Evolutionary conservation across 2,329 filamentous ascomycete genomes (phyloP).

Genomic region (Mycosphaerella sp.): DNA sequence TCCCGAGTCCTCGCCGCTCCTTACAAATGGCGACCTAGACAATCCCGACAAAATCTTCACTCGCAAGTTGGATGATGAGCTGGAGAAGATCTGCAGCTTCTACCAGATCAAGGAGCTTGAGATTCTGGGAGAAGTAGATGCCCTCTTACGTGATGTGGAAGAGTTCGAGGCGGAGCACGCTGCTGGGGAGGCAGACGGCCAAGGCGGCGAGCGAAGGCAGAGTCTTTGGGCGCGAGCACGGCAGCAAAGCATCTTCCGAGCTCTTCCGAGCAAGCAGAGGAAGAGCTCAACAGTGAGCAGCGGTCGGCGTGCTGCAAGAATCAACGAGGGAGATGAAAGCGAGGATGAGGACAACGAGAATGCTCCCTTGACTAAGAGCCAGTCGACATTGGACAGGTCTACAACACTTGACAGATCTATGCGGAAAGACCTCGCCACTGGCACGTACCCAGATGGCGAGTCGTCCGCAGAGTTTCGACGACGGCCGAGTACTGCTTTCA

Average conservation of each 20-base stretch:
- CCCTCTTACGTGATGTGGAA: slow-evolving; percentile 68
- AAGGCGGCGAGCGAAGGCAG: slow-evolving; percentile 28
- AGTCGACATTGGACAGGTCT: slow-evolving; percentile 22
- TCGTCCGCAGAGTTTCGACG: slow-evolving; percentile 46
- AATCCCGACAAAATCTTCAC: slow-evolving; percentile 79
- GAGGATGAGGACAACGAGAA: slow-evolving; percentile 55
- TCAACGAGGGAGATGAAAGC: slow-evolving; percentile 46
- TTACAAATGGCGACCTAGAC: slow-evolving; percentile 48
- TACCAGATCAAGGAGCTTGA: slow-evolving; percentile 85
- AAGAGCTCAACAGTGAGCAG: slow-evolving; percentile 37
- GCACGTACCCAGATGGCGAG: slow-evolving; percentile 18
- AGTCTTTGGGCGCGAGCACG: slow-evolving; percentile 31
- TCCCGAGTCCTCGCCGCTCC: slow-evolving; percentile 77
- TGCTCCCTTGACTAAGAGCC: slow-evolving; percentile 38
- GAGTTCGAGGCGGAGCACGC: slow-evolving; percentile 55
- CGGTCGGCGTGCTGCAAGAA: slow-evolving; percentile 43
- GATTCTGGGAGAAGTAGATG: slow-evolving; percentile 71
- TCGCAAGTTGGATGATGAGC: slow-evolving; percentile 74
- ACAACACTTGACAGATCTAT: slow-evolving; percentile 11
- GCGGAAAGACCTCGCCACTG: slow-evolving; percentile 20
- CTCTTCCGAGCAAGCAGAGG: slow-evolving; percentile 40
- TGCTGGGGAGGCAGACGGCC: slow-evolving; percentile 28
- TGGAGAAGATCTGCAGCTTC: slow-evolving; percentile 92
- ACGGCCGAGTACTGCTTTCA: slow-evolving; percentile 60
- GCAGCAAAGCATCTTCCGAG: slow-evolving; percentile 49